Evolutionary conservation across 352 stramenopile species (phyloP).

Genomic region (Globisporangium barbulae): DNA sequence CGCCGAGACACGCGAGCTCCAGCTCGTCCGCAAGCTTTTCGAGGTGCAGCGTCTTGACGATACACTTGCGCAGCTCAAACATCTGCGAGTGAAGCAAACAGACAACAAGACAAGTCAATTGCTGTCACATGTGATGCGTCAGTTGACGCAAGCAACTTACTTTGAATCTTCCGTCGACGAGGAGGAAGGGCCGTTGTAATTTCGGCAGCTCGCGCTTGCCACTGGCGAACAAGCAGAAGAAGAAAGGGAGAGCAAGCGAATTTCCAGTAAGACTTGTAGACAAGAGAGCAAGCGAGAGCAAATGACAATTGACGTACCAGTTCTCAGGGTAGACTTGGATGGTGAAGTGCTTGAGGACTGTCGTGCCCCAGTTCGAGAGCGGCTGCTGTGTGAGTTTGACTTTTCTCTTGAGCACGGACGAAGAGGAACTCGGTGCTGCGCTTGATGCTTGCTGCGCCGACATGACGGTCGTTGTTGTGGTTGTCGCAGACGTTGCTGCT

Average conservation of each 20-base stretch:
- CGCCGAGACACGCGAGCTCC: slow-evolving; percentile 55
- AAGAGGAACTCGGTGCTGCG: not conserved
- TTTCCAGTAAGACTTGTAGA: not conserved
- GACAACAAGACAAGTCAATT: not conserved
- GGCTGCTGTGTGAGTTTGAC: slow-evolving; percentile 1
- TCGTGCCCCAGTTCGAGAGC: slow-evolving; percentile 7
- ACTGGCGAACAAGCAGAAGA: not conserved
- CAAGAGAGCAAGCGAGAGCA: not conserved
- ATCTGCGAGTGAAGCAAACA: slow-evolving; percentile 26
- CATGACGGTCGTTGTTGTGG: not conserved
- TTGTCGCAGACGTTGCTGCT: not conserved
- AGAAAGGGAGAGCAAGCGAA: not conserved
- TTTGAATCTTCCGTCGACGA: slow-evolving; percentile 63
- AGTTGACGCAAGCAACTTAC: slow-evolving; percentile 16
- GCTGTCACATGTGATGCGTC: slow-evolving; percentile 4
- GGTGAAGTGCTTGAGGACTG: slow-evolving; percentile 8
- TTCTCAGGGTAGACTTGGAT: slow-evolving; percentile 14
- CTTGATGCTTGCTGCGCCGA: not conserved
- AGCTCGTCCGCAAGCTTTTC: slow-evolving; percentile 26
- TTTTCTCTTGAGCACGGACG: not conserved
- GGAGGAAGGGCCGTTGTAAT: slow-evolving; percentile 48
- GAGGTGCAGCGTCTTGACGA: slow-evolving; percentile 34
- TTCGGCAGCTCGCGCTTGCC: slow-evolving; percentile 19
- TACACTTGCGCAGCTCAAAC: slow-evolving; percentile 53
- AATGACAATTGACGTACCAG: not conserved